Base-by-base conservation (phyloP, 139 green algal genomes). In the Tetradesmus obliquus region DNA sequence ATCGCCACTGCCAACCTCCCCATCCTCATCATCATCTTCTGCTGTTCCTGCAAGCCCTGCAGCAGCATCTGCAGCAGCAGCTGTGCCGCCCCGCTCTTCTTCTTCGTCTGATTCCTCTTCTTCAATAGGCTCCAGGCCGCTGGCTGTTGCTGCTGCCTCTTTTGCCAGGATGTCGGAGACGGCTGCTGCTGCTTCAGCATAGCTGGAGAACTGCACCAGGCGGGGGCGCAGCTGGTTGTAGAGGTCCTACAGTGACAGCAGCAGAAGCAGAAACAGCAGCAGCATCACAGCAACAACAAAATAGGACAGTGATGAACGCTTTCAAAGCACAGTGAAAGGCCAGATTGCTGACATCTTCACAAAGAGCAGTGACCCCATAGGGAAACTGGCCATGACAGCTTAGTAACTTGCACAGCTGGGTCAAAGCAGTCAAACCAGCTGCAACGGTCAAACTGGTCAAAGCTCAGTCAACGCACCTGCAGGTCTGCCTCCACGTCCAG, bases 401-500 rank as follows among this genome's bases (percentile, higher is more conserved):
- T 45, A 45, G 32, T 45, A 45, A 45, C 32, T 45, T 45, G 32
- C 32, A 45, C 32, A 71, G 60, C 60, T 71, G 8, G 19, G 7
- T 71, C 7, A 71, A 71, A 6, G 17, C n/a, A 19, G 15, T 76
- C 66, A 76, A 76, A 76, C 66, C 15, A 7, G 66, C 17, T 24
- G 5, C 3, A 17, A 24, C 66, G 15, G 17, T 76, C 17, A 76
- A n/a, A 76, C 15, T 13, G 15, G 66, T 76, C 66, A 76, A 76
- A 24, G 32, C 66, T 7, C 17, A 24, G 66, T 76, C 66, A 76
- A 76, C 91, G 8, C 74, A 97, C 97, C 95, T 99, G 95, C 22
- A 99, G 66, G 87, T 99, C 98, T 86, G 98, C 98, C 45, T 98
- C 95, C 2, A 99, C 93, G 80, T 99, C 98, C 88, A 99, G 93